These are phyloP conservation scores for Botrytis fabae DNA, from an alignment of 2,329 filamentous ascomycete species.

Conservation along the genomic window DNA sequence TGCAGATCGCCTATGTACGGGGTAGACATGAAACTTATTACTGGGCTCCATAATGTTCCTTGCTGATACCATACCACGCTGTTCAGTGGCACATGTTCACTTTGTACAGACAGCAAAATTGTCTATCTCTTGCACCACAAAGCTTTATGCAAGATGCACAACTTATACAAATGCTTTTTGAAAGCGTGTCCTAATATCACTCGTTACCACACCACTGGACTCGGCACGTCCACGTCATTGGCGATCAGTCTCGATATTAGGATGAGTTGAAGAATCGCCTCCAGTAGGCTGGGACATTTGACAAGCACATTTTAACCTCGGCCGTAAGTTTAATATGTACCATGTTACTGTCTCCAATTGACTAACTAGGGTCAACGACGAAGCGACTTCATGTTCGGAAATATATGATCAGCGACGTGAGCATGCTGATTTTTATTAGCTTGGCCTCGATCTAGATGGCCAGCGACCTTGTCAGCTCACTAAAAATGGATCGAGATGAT, in stretches of 20 bases:
- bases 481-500: not conserved
- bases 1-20: not conserved
- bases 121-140: not conserved
- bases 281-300: not conserved
- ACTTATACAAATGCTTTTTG: not conserved
- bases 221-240: not conserved
- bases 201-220: not conserved
- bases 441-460: not conserved
- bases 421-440: not conserved
- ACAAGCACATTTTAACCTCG: not conserved
- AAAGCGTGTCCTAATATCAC: not conserved
- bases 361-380: not conserved
- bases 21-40: not conserved
- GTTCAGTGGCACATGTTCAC: not conserved
- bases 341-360: not conserved
- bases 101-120: not conserved
- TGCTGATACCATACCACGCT: not conserved
- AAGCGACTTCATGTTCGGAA: not conserved
- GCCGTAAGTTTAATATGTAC: not conserved
- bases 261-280: not conserved
- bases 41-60: not conserved
- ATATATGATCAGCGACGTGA: not conserved
- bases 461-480: not conserved
- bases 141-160: not conserved
- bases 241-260: not conserved